Evolutionary conservation across 352 stramenopile species (phyloP).

Genomic region (Phytophthora colocasiae): DNA sequence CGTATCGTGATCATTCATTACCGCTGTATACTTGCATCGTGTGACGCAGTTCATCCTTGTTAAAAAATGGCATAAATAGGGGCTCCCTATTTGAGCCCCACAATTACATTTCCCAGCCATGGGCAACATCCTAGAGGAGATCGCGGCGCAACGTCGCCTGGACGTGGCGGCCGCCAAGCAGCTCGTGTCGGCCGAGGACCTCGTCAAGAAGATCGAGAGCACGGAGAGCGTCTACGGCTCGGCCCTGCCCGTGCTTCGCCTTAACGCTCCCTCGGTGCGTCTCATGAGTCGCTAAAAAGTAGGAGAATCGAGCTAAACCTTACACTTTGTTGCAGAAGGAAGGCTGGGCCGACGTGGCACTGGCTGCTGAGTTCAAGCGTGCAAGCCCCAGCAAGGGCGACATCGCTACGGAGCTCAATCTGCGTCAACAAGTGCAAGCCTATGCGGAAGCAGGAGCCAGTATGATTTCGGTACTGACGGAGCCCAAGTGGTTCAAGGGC

Average conservation of each 20-base stretch:
- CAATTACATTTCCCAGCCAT: conserved; percentile 16
- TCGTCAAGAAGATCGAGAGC: conserved; percentile 77
- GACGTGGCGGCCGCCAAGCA: conserved; percentile 74
- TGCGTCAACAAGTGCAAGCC: conserved; percentile 88
- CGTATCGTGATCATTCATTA: neutral
- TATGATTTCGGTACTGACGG: conserved; percentile 98
- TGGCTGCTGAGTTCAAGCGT: conserved; percentile 99
- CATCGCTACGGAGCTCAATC: conserved; percentile 87
- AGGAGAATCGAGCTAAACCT: neutral
- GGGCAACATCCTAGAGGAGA: conserved; percentile 84
- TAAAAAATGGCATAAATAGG: conserved; percentile 1
- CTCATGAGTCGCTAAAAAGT: neutral
- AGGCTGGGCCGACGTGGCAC: conserved; percentile 82
- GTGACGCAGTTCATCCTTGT: neutral
- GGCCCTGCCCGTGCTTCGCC: conserved; percentile 89
- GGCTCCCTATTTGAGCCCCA: neutral
- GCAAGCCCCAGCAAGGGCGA: conserved; percentile 97
- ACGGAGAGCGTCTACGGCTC: conserved; percentile 86
- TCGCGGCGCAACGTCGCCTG: conserved; percentile 72
- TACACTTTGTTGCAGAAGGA: conserved; percentile 41
- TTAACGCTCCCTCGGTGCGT: conserved; percentile 80
- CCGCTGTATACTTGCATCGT: conserved; percentile 1
- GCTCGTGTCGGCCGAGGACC: conserved; percentile 44
- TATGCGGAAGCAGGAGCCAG: conserved; percentile 95
- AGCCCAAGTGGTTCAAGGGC: conserved; percentile 98